Percentiles rank a stretch among this genome's conserved stretches.
Evolutionary conservation across 2,329 filamentous ascomycete species (phyloP).

Genomic region (Colletotrichum sp.): DNA sequence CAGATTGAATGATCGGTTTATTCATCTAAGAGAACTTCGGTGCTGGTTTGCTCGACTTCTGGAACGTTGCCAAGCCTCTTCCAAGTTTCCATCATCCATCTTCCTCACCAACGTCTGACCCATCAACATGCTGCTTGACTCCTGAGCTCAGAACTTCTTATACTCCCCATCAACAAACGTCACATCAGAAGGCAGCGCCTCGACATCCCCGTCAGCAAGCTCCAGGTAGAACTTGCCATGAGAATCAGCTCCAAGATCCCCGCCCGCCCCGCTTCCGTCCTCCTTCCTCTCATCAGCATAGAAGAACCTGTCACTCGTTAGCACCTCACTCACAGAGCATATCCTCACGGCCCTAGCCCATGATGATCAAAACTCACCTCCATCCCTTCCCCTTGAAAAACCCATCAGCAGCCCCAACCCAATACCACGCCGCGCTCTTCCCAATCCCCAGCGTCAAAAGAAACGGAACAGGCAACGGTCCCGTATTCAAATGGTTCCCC

Average conservation of each 20-base stretch:
- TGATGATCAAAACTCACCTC: neutral
- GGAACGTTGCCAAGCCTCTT: neutral
- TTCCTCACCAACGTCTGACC: neutral
- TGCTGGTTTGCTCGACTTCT: neutral
- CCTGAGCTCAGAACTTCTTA: neutral
- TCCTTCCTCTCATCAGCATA: slow-evolving; percentile 13
- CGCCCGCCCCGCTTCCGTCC: neutral
- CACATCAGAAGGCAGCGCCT: neutral
- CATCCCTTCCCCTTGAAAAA: slow-evolving; percentile 12
- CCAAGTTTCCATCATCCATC: neutral
- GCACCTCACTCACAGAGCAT: neutral
- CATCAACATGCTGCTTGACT: neutral
- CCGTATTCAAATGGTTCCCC: slow-evolving; percentile 4
- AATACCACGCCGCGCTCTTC: slow-evolving; percentile 11
- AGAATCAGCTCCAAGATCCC: neutral
- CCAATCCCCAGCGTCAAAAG: slow-evolving; percentile 1
- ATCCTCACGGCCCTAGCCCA: neutral
- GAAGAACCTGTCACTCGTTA: slow-evolving; percentile 1
- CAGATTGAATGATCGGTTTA: no score
- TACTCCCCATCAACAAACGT: slow-evolving; percentile 13
- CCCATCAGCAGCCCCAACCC: slow-evolving; percentile 7
- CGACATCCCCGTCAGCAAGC: neutral
- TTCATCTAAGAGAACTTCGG: neutral
- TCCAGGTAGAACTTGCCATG: slow-evolving; percentile 14
- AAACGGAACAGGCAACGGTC: neutral